Evolutionary conservation across 108 stramenopile species (phyloP).

Genomic region (Skeletonema grethae): DNA sequence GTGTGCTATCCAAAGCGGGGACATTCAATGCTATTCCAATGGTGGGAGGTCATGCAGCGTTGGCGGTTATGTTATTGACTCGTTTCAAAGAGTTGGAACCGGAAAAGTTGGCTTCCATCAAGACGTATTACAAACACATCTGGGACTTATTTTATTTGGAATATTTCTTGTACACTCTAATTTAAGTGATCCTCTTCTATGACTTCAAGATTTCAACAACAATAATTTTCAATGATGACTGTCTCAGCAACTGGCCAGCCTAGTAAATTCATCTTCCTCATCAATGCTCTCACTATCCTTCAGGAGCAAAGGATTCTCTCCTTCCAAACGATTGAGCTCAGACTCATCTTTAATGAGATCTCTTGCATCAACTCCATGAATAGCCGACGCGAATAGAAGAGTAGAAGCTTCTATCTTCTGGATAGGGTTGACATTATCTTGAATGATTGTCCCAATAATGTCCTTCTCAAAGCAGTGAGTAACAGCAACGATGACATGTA

Average conservation of each 20-base stretch:
- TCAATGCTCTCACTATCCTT: not conserved
- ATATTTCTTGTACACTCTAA: slow-evolving; percentile 92
- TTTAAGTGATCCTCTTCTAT: slow-evolving; percentile 51
- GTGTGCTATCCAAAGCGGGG: slow-evolving; percentile 62
- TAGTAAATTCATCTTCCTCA: not conserved
- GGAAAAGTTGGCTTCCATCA: slow-evolving; percentile 78
- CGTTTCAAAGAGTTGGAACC: slow-evolving; percentile 75
- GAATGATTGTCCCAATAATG: slow-evolving; percentile 75
- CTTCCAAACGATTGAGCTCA: slow-evolving; percentile 37
- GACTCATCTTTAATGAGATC: slow-evolving; percentile 42
- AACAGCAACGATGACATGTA: slow-evolving; percentile 83
- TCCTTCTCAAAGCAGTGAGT: slow-evolving; percentile 84
- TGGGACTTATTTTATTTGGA: slow-evolving; percentile 98
- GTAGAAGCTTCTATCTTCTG: slow-evolving; percentile 75
- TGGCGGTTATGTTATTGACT: slow-evolving; percentile 62
- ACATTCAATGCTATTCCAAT: slow-evolving; percentile 83
- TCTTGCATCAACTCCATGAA: slow-evolving; percentile 57
- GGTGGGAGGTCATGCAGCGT: slow-evolving; percentile 87
- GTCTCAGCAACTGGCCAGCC: not conserved
- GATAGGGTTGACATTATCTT: slow-evolving; percentile 88
- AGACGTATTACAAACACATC: slow-evolving; percentile 93
- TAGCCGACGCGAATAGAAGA: slow-evolving; percentile 63
- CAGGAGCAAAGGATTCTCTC: slow-evolving; percentile 2
- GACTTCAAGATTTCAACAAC: too few species aligned
- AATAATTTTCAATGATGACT: too few species aligned